Conservation (phyloP, 306 rosid genomes). For the Fragaria nilgerrensis region DNA sequence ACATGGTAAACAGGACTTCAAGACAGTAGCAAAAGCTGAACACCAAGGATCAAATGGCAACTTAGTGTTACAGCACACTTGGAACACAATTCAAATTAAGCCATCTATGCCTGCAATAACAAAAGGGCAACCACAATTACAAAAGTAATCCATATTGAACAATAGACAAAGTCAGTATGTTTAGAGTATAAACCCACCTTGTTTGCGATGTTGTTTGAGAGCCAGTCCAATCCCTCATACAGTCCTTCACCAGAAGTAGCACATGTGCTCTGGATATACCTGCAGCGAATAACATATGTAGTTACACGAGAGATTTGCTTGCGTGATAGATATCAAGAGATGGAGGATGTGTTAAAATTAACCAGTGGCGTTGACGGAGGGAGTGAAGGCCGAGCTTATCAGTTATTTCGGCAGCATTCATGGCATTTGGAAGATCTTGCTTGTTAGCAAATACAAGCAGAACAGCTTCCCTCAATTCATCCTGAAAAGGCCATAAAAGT, state of each 20-base stretch:
- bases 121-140: background rate
- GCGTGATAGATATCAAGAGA: background rate
- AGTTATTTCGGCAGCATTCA: conserved; percentile 90
- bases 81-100: conserved; percentile 8
- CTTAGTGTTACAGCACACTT: conserved; percentile 26
- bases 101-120: conserved; percentile 61
- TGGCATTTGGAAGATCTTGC: conserved; percentile 94
- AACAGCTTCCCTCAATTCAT: conserved; percentile 87
- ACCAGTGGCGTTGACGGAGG: conserved; percentile 93
- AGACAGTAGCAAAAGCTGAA: conserved; percentile 31
- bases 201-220: conserved; percentile 79
- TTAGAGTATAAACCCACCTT: conserved; percentile 39
- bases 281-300: conserved; percentile 14
- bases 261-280: conserved; percentile 92
- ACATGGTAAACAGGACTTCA: conserved; percentile 28
- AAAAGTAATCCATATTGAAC: background rate
- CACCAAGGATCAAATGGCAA: conserved; percentile 22
- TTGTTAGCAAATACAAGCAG: conserved; percentile 85
- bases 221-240: conserved; percentile 89
- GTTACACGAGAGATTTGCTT: background rate
- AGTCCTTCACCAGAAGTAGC: conserved; percentile 90
- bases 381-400: conserved; percentile 89
- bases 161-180: background rate
- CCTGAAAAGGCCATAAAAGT: conserved; percentile 42
- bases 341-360: conserved; percentile 5